Evolutionary conservation across 768 basidiomycete species (phyloP).

Genomic region (Gelatoporia subvermispora): DNA sequence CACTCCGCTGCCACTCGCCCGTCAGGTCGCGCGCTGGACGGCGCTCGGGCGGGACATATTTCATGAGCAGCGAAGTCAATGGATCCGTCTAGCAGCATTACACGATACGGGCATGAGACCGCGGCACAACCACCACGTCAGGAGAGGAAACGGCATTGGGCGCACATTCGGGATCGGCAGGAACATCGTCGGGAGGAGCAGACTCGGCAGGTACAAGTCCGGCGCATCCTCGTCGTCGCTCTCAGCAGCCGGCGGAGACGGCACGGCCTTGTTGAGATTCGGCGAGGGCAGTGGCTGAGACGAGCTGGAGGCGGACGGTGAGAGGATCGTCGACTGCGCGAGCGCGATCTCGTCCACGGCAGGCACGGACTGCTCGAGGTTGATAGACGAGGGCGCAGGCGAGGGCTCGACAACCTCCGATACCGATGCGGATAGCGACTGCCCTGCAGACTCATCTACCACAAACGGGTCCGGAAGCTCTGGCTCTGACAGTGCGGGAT

Average conservation of each 20-base stretch:
- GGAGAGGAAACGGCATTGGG: conserved; percentile 43
- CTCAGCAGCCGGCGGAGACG: conserved; percentile 36
- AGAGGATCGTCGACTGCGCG: conserved; percentile 15
- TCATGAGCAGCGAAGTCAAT: conserved; percentile 72
- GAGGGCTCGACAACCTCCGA: conserved; percentile 17
- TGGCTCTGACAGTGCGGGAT: conserved; percentile 33
- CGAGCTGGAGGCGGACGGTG: conserved; percentile 20
- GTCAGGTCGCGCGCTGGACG: conserved; percentile 68
- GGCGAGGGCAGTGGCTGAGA: conserved; percentile 20
- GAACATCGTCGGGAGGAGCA: conserved; percentile 75
- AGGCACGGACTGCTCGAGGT: conserved; percentile 27
- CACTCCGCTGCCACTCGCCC: conserved; percentile 68
- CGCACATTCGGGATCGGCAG: conserved; percentile 88
- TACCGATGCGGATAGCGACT: conserved; percentile 29
- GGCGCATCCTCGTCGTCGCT: conserved; percentile 45
- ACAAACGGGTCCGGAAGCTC: conserved; percentile 60
- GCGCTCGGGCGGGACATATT: conserved; percentile 78
- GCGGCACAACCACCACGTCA: conserved; percentile 60
- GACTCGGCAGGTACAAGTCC: conserved; percentile 61
- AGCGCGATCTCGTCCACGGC: conserved; percentile 41
- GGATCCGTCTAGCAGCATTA: conserved; percentile 80
- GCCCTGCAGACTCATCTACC: conserved; percentile 44
- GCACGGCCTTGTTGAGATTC: conserved; percentile 54
- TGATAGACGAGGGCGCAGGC: conserved; percentile 8
- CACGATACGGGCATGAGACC: conserved; percentile 33